Evolutionary conservation across 352 stramenopile species (phyloP), one percentile per base, ranked within the genome.

Genomic region (Globisporangium splendens): DNA sequence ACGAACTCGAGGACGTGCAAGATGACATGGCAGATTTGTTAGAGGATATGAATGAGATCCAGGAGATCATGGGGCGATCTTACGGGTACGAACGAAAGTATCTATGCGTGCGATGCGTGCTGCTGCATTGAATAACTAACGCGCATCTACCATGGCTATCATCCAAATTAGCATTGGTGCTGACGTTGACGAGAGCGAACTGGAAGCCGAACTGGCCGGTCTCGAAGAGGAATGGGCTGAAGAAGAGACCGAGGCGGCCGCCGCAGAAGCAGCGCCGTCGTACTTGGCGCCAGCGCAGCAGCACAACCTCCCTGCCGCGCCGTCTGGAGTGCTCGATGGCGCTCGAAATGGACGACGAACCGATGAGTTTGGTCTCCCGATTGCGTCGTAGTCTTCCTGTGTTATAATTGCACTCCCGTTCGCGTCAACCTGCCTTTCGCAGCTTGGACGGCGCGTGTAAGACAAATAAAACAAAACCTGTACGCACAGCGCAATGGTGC

Each of bases 21-120:
- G 96, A 99, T 70, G 95, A 98, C 62, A 96, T 99, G 86, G 95
- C 94, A 1, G 92, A 99, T 33, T 73, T 98, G 52, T 96, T 99
- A 81, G 91, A 98, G 65, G 96, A 99, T 61, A 98, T 99, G 81
- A 97, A 98, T 63, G 96, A 99, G 69, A 98, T 99, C 60, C 98
- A 99, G 62, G 96, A 99, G 61, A 89, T 96, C 44, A 87, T 99
- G 70, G 95, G 93, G 10, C 86, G 92, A 46, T 98, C 96, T 35
- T 99, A 98, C 68, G 91, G 85, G 85, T 93, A 75, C 52, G 70
- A 59, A 44, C 50, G 41, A 13, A 13, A 17, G 8, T 31, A 13
- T 47, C 48, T 49, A 18, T 15, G 1, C 46, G n/a, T 10, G 24
- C 24, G 5, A 31, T 31, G 24, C 24, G 24, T 31, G 24, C 24